Conservation (phyloP, 2,329 filamentous ascomycete genomes). For the Aspergillus eucalypticola region DNA sequence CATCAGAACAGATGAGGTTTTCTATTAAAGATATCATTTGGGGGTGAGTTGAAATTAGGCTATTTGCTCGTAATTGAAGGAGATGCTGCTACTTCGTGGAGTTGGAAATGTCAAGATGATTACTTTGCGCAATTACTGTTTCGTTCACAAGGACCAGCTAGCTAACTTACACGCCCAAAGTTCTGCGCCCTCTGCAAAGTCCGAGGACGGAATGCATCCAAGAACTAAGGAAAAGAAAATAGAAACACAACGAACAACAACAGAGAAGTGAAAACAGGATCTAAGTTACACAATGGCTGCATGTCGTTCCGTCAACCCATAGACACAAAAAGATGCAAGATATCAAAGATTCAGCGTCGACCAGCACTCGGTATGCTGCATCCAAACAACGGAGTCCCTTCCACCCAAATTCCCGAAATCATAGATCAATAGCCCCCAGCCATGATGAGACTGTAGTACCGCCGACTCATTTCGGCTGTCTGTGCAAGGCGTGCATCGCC, state of each 20-base stretch:
- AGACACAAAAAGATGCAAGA: background rate
- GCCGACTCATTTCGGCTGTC: conserved; percentile 67
- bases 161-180: background rate
- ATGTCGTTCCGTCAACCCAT: conserved; percentile 2
- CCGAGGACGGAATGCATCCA: background rate
- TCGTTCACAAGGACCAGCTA: background rate
- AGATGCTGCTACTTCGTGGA: background rate
- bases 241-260: background rate
- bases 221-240: background rate
- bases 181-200: background rate
- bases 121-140: background rate
- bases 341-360: background rate
- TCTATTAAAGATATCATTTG: too few relatives aligned
- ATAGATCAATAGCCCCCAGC: conserved; percentile 42
- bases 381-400: background rate
- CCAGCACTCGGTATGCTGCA: background rate
- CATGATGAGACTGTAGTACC: conserved; percentile 68
- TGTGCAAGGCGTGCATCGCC: conserved; percentile 72
- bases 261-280: background rate
- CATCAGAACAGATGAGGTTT: too few relatives aligned
- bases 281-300: conserved; percentile 15
- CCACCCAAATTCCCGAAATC: conserved; percentile 2
- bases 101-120: background rate
- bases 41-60: too few relatives aligned
- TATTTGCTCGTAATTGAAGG: too few relatives aligned